A percentile compares a stretch with the other conserved stretches of the same genome.
Evolutionary conservation across 495 filamentous ascomycete species (phyloP).

Genomic region (Aspergillus cristatus): DNA sequence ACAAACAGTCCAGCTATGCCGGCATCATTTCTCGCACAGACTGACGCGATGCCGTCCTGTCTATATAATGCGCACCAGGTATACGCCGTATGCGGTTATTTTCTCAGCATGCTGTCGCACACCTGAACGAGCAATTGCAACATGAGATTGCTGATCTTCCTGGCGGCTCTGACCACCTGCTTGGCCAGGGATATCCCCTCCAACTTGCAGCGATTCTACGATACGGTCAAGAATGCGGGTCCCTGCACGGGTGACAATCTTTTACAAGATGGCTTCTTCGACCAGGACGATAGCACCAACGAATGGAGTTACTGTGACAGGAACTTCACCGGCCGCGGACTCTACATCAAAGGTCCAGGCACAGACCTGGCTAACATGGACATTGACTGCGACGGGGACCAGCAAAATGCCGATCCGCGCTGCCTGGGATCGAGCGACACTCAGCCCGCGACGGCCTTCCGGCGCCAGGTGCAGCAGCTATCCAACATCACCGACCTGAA

Average conservation of each 20-base stretch:
- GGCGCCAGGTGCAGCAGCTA: constrained; percentile 31
- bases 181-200: constrained; percentile 18
- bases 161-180: not conserved
- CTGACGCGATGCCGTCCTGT: too few species aligned
- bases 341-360: constrained; percentile 19
- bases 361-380: constrained; percentile 43
- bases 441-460: constrained; percentile 47
- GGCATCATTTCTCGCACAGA: too few species aligned
- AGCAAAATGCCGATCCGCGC: constrained; percentile 31
- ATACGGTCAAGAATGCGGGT: constrained; percentile 1
- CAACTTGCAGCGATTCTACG: constrained; percentile 21
- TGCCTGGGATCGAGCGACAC: constrained; percentile 42
- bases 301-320: constrained; percentile 21
- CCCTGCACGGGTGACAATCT: constrained; percentile 12
- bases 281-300: constrained; percentile 8
- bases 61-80: too few species aligned
- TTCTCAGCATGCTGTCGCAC: too few species aligned
- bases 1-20: too few species aligned
- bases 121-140: too few species aligned
- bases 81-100: too few species aligned
- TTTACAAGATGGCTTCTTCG: constrained; percentile 13
- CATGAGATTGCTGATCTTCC: not conserved
- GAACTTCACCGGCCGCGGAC: constrained; percentile 5
- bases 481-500: constrained; percentile 48
- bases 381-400: constrained; percentile 58